Base-by-base conservation (phyloP, 78 protist species). In the Goniomonas avonlea region DNA sequence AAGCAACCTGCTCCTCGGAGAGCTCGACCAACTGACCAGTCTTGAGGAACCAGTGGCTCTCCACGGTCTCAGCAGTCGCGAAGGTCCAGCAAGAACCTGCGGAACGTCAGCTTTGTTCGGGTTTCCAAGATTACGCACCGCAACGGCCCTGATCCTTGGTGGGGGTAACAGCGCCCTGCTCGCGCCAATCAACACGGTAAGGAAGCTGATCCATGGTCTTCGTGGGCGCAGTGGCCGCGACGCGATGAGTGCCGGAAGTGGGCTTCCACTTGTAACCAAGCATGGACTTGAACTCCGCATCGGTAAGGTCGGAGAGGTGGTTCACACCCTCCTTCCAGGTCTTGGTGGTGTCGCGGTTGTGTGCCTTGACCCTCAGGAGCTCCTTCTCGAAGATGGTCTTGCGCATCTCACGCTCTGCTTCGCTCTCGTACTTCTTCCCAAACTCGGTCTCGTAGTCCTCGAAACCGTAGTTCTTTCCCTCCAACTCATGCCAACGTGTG, bases 401-500 rank as follows among this genome's bases (percentile, higher is more conserved):
- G 40, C 77, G 39, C 40, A 5, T 35, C 5, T 13, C 40, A 55
- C 8, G 18, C 47, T 71, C 77, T 8, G n/a, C n/a, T n/a, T 47
- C 37, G 29, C 37, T 25, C 37, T 47, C 55, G 77, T 71, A 71
- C 31, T 4, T 50, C 77, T 71, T 71, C 39, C 31, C 5, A 55
- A 21, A 71, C 40, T 71, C 77, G 11, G 35, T 35, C 47, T 31
- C 77, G 77, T 71, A 71, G 40, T 71, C 20, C 35, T 34, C 55
- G 77, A 71, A 71, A 55, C 40, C 41, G 77, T 71, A 71, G 70
- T n/a, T n/a, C n/a, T n/a, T n/a, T n/a, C n/a, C n/a, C n/a, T n/a
- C n/a, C n/a, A n/a, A n/a, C n/a, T n/a, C n/a, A n/a, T n/a, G n/a
- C n/a, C n/a, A n/a, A n/a, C n/a, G n/a, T n/a, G n/a, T n/a, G n/a